Percentiles rank a stretch among this genome's conserved stretches.
Evolutionary conservation across 2,329 filamentous ascomycete species (phyloP).

Genomic region (Gliomastix tumulicola): DNA sequence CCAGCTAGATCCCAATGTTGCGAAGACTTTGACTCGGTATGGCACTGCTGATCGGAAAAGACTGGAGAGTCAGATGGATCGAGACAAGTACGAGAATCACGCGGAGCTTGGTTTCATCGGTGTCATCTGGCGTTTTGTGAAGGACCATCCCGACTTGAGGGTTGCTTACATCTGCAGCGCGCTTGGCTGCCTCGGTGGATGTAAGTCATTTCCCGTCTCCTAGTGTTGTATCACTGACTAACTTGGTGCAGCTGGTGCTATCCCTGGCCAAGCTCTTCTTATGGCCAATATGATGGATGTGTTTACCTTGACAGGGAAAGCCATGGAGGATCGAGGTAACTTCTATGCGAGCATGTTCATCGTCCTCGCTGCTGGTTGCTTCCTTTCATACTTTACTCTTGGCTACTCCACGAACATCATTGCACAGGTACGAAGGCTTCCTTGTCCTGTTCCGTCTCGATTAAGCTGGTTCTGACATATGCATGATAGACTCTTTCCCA

Average conservation of each 20-base stretch:
- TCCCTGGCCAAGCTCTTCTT: constrained; percentile 35
- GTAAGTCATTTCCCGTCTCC: constrained; percentile 6
- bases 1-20: no score
- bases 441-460: no score
- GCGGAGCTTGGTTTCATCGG: not conserved
- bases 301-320: constrained; percentile 23
- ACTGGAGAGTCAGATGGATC: constrained; percentile 19
- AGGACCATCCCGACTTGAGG: not conserved
- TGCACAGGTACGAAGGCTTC: constrained; percentile 30
- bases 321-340: constrained; percentile 31
- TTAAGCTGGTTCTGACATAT: no score
- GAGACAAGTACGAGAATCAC: not conserved
- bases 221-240: constrained; percentile 1
- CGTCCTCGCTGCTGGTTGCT: constrained; percentile 35
- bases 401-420: constrained; percentile 26
- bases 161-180: not conserved
- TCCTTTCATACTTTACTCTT: constrained; percentile 33
- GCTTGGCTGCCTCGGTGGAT: constrained; percentile 17
- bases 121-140: not conserved
- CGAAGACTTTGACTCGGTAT: constrained; percentile 21
- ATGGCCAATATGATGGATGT: constrained; percentile 32
- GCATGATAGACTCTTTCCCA: no score
- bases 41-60: constrained; percentile 18
- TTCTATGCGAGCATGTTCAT: constrained; percentile 49
- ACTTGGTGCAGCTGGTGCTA: constrained; percentile 19